Base-by-base conservation (phyloP, 2,329 filamentous ascomycete species). In the Trichoderma sp. region DNA sequence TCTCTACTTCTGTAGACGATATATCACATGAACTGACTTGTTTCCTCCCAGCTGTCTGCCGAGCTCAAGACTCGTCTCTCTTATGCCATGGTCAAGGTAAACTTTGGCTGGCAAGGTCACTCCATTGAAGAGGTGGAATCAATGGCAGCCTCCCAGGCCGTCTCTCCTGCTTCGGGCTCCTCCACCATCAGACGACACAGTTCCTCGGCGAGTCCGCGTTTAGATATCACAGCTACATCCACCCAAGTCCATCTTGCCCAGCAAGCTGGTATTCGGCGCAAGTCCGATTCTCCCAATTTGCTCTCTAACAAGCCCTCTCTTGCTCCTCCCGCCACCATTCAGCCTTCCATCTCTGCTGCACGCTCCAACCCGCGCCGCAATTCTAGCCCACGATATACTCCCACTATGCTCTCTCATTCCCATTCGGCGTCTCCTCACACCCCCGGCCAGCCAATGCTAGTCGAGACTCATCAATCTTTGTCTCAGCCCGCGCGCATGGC, bases 11-110 rank as follows among this genome's bases (percentile, higher is more conserved):
- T 36, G 28, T 28, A 57, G 43, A 36, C 47, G 76, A 73, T 76
- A 75, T 43, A 43, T n/a, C 15, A 73, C 57, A 34, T 60, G 7
- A 43, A 71, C 60, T 63, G 24, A 57, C 61, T 39, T 8, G 4
- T 28, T 7, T 36, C 53, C 9, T 6, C 3, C 7, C 79, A 94
- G 92, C 84, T 93, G 69, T 94, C 93, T 53, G 89, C 91, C 70
- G 92, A 95, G 78, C 87, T 98, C 67, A 92, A 91, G 79, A 91
- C 94, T 65, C 92, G 94, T 77, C 87, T 98, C 32, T 93, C 94
- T 7, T 98, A 98, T 81, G 95, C 95, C 74, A 96, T 97, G 88
- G 88, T 97, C 79, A 98, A 97, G 81, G 92, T 98, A 53, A 93
- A 94, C 79, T 91, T 97, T 78, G 94, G 93, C 72, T 96, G 94